Percentiles rank a stretch among this genome's conserved stretches.
Evolutionary conservation across 2,329 filamentous ascomycete species (phyloP).

Genomic region (Daldinia sp.): DNA sequence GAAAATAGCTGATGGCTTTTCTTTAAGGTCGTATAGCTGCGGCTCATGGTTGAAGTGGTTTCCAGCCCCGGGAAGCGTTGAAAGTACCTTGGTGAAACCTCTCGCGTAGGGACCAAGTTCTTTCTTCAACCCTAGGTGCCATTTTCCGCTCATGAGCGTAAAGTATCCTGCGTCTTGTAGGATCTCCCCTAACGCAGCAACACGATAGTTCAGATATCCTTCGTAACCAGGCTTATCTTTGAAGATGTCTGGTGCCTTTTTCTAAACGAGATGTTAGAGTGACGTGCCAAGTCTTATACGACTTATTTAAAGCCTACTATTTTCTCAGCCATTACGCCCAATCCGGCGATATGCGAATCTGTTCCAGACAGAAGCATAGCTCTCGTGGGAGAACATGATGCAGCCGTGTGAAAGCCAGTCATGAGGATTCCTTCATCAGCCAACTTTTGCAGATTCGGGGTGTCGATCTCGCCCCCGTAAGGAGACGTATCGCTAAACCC

Average conservation of each 20-base stretch:
- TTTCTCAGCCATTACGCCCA: constrained; percentile 59
- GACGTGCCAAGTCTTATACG: background rate
- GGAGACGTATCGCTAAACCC: constrained; percentile 56
- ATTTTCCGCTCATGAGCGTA: constrained; percentile 66
- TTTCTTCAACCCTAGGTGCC: constrained; percentile 63
- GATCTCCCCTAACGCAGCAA: constrained; percentile 62
- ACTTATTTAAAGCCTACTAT: constrained; percentile 26
- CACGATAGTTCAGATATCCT: constrained; percentile 63
- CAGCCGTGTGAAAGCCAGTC: constrained; percentile 67
- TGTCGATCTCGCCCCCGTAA: constrained; percentile 67
- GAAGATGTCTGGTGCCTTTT: constrained; percentile 25
- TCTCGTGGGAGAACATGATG: constrained; percentile 66
- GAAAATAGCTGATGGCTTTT: constrained; percentile 34
- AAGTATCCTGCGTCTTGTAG: constrained; percentile 64
- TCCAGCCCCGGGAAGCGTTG: constrained; percentile 61
- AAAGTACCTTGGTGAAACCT: constrained; percentile 62
- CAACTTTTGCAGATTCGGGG: constrained; percentile 63
- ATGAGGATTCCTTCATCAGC: constrained; percentile 61
- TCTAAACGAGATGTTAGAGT: constrained; percentile 19
- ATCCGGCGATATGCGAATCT: constrained; percentile 59
- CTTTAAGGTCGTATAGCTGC: constrained; percentile 29
- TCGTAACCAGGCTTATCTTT: constrained; percentile 61
- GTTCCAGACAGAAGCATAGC: constrained; percentile 69
- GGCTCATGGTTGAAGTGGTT: constrained; percentile 48
- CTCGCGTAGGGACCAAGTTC: constrained; percentile 60